Conservation (phyloP, 192 early-diverging fungal genomes). For the Mortierella hygrophila region DNA sequence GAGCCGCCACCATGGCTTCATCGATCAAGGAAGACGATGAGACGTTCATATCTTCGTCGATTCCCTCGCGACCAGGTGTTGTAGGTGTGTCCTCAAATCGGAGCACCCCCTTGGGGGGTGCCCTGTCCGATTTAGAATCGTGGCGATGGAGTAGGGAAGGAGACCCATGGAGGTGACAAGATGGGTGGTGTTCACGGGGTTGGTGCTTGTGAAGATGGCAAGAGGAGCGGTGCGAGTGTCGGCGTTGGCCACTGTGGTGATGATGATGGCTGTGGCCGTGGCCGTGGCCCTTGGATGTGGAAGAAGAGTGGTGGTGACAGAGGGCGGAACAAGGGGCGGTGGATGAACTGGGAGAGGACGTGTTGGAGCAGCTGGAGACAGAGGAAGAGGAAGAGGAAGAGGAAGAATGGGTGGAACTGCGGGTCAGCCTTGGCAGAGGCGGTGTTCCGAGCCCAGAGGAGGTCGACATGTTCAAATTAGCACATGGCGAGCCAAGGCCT, state of each 20-base stretch:
- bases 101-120: neutral
- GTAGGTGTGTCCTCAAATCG: slow-evolving; percentile 8
- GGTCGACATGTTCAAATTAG: slow-evolving; percentile 13
- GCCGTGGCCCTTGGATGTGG: neutral
- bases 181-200: slow-evolving; percentile 37
- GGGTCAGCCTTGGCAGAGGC: slow-evolving; percentile 30
- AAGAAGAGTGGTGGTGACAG: slow-evolving; percentile 16
- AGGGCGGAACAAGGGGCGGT: slow-evolving; percentile 26
- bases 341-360: slow-evolving; percentile 40
- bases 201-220: slow-evolving; percentile 14
- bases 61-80: slow-evolving; percentile 2
- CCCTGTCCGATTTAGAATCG: slow-evolving; percentile 11
- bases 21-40: neutral
- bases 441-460: slow-evolving; percentile 9
- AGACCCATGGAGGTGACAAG: slow-evolving; percentile 7
- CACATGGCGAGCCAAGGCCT: slow-evolving; percentile 37
- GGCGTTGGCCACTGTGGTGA: slow-evolving; percentile 10
- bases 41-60: neutral
- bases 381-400: slow-evolving; percentile 23
- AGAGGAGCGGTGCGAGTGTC: slow-evolving; percentile 12
- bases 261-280: slow-evolving; percentile 12
- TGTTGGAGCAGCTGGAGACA: slow-evolving; percentile 36
- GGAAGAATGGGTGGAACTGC: slow-evolving; percentile 24
- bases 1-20: neutral
- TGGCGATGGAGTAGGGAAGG: slow-evolving; percentile 14